A percentile compares a stretch with the other conserved stretches of the same genome.
Conservation (phyloP, 495 filamentous ascomycete genomes). For the Cryomyces antarcticus region DNA sequence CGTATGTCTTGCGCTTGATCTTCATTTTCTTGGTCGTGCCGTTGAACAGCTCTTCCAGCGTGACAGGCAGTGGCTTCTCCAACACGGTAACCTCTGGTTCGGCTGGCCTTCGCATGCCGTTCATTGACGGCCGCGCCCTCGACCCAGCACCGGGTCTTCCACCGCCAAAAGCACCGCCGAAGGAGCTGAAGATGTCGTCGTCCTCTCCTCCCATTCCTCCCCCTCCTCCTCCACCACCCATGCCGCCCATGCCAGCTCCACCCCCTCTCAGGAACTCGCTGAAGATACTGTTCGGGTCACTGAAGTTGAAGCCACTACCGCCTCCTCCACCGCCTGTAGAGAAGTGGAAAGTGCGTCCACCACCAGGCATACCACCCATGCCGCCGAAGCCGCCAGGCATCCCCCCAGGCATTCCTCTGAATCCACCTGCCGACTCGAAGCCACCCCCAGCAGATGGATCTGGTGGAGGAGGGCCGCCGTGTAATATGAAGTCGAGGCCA, state of each 20-base stretch:
- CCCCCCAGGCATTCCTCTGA: slow-evolving; percentile 2
- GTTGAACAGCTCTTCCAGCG: slow-evolving; percentile 68
- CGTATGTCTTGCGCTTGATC: slow-evolving; percentile 89
- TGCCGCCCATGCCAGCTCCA: slow-evolving; percentile 26
- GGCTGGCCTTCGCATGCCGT: slow-evolving; percentile 20
- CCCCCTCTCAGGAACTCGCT: slow-evolving; percentile 49
- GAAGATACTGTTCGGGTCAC: slow-evolving; percentile 68
- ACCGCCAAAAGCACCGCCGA: slow-evolving; percentile 17
- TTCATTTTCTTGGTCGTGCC: slow-evolving; percentile 90
- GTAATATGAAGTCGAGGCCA: slow-evolving; percentile 79
- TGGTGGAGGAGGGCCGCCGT: slow-evolving; percentile 57
- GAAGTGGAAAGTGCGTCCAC: slow-evolving; percentile 52
- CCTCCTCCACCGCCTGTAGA: slow-evolving; percentile 35
- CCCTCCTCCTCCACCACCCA: slow-evolving; percentile 21
- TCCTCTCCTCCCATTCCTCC: slow-evolving; percentile 30
- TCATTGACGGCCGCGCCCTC: not conserved
- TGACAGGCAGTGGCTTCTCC: slow-evolving; percentile 61
- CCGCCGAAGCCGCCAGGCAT: slow-evolving; percentile 25
- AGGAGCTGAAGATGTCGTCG: slow-evolving; percentile 26
- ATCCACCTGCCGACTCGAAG: slow-evolving; percentile 24
- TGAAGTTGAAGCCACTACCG: slow-evolving; percentile 29
- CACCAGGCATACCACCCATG: slow-evolving; percentile 26
- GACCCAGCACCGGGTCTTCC: slow-evolving; percentile 15
- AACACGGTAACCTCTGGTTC: slow-evolving; percentile 70
- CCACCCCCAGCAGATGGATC: slow-evolving; percentile 30